Conservation (phyloP, 805 yeast genomes). For the Candida sonorensis region DNA sequence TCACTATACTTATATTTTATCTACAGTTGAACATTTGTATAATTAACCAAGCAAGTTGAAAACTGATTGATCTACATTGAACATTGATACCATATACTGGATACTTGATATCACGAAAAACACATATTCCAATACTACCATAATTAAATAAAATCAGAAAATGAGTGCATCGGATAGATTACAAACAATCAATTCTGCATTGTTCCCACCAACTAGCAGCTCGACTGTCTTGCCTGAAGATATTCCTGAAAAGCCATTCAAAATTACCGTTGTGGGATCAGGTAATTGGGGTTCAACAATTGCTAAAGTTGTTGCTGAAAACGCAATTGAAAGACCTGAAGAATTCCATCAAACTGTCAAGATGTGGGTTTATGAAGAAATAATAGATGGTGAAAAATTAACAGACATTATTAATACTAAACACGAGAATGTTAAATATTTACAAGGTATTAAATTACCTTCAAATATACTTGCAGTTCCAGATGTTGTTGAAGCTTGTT, state of each 20-base stretch:
- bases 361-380: slow-evolving; percentile 97
- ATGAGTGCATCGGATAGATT: slow-evolving; percentile 23
- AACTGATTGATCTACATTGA: too few relatives aligned
- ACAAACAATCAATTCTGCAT: slow-evolving; percentile 11
- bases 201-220: slow-evolving; percentile 15
- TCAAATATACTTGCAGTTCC: slow-evolving; percentile 85
- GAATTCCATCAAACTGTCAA: slow-evolving; percentile 69
- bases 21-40: too few relatives aligned
- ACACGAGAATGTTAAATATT: slow-evolving; percentile 92
- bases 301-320: slow-evolving; percentile 92
- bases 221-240: slow-evolving; percentile 12
- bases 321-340: slow-evolving; percentile 62
- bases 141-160: too few relatives aligned
- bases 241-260: slow-evolving; percentile 33
- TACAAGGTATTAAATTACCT: slow-evolving; percentile 86
- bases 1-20: too few relatives aligned
- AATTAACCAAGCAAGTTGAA: too few relatives aligned
- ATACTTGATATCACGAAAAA: not conserved
- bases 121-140: not conserved
- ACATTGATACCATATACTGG: too few relatives aligned
- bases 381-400: slow-evolving; percentile 66
- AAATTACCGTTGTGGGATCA: slow-evolving; percentile 79
- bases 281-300: slow-evolving; percentile 99
- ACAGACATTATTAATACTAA: slow-evolving; percentile 85
- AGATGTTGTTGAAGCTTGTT: slow-evolving; percentile 65